A percentile compares a stretch with the other conserved stretches of the same genome.
phyloP scores from a whole-genome alignment of 352 stramenopile species.

The Elongisporangium senticosum region DNA sequence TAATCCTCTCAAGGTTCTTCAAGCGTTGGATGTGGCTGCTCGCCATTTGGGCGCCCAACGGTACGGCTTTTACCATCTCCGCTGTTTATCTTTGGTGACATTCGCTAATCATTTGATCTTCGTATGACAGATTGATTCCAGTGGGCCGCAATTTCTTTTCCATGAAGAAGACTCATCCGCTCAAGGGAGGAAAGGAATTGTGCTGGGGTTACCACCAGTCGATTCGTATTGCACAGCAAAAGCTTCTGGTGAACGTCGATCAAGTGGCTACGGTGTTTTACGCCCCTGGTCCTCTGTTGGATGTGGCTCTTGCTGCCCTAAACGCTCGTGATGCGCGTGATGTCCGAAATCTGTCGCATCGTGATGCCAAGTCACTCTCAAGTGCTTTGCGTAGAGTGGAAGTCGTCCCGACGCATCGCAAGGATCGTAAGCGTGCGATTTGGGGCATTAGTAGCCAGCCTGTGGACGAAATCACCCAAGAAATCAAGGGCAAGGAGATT shows the following conservation, averaged over 20 bases:
- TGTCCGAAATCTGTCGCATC: slow-evolving; percentile 28
- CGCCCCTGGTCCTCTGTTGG: slow-evolving; percentile 42
- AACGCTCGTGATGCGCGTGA: slow-evolving; percentile 29
- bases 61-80: neutral
- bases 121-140: slow-evolving; percentile 26
- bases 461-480: slow-evolving; percentile 38
- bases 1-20: slow-evolving; percentile 55
- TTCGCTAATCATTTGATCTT: neutral
- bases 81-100: neutral
- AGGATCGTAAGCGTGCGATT: slow-evolving; percentile 53
- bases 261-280: slow-evolving; percentile 73
- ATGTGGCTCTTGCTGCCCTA: slow-evolving; percentile 38
- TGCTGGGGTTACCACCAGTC: slow-evolving; percentile 76
- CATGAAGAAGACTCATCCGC: slow-evolving; percentile 50
- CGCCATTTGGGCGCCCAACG: slow-evolving; percentile 53
- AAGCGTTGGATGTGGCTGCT: slow-evolving; percentile 67
- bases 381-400: slow-evolving; percentile 52
- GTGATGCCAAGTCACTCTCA: slow-evolving; percentile 23
- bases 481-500: slow-evolving; percentile 46
- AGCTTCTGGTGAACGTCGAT: slow-evolving; percentile 71
- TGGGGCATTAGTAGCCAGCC: slow-evolving; percentile 42
- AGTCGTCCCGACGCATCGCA: slow-evolving; percentile 53
- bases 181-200: slow-evolving; percentile 63
- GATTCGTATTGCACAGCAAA: slow-evolving; percentile 47
- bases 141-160: slow-evolving; percentile 74